Base-by-base conservation (phyloP, 176 grass and related monocot genomes). In the Lolium perenne region DNA sequence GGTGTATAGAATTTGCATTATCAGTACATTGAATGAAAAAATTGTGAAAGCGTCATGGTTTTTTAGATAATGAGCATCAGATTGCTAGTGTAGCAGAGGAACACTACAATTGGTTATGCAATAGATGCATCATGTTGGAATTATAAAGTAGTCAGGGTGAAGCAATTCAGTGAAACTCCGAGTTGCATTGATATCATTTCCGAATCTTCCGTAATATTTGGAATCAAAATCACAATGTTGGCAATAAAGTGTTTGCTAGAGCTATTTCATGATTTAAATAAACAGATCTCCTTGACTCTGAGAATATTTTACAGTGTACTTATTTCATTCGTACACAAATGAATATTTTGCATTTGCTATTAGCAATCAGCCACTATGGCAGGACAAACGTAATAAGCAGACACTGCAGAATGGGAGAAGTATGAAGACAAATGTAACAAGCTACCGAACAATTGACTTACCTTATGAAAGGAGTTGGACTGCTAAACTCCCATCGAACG, bases 391-490 rank as follows among this genome's bases (percentile, higher is more conserved):
- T 35, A 35, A 35, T 35, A 35, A 35, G 32, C 32, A 35, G 32
- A 35, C 41, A 74, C 3, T 60, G 49, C 49, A 62, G 22, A 76
- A 0, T 22, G 1, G 3, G 7, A 62, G 11, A 79, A 61, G 26
- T 47, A 10, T n/a, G 60, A 7, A 48, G 3, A 41, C 11, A 82
- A 29, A 68, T 6, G 7, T 29, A 43, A 40, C 40, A 59, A 21
- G 7, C 10, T 7, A 76, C 62, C 9, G 41, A 61, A 78, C 20
- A 55, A 69, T 43, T 43, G 10, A 25, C 2, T 15, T 84, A 97
- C 90, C 95, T 88, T 84, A 97, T 94, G 78, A 94, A 97, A 82
- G 92, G 92, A 87, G 90, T 94, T 66, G 92, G 90, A 58, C 85
- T 82, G 88, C 92, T 94, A 47, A 94, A 92, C 43, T 92, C 95